Evolutionary conservation across 345 rosid species (phyloP).

Genomic region (Microthlaspi erraticum): DNA sequence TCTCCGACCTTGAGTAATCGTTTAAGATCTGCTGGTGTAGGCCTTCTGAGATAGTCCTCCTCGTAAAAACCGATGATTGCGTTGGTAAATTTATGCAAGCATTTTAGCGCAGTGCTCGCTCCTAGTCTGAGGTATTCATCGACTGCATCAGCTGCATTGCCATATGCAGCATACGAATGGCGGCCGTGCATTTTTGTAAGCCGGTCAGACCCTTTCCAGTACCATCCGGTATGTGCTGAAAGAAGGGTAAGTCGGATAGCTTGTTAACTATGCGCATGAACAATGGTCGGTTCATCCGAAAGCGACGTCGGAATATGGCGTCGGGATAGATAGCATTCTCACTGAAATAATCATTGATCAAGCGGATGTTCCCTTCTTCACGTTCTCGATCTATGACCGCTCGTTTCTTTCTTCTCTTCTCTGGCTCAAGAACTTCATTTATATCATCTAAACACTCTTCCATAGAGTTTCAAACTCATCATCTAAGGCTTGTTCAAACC

Average conservation of each 20-base stretch:
- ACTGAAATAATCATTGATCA: not conserved
- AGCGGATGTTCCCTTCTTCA: not conserved
- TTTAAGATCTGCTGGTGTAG: not conserved
- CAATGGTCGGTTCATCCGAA: not conserved
- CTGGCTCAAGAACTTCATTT: too few species aligned
- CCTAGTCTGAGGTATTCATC: not conserved
- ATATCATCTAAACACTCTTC: too few species aligned
- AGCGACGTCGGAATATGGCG: too few species aligned
- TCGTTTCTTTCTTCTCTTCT: too few species aligned
- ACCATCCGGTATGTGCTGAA: not conserved
- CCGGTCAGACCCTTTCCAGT: not conserved
- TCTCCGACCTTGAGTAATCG: too few species aligned
- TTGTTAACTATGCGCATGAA: not conserved
- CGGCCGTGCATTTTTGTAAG: too few species aligned
- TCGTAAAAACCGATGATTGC: not conserved
- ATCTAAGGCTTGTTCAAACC: too few species aligned
- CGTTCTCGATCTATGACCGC: too few species aligned
- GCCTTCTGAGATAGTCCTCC: not conserved
- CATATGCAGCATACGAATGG: not conserved
- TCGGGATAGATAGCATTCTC: not conserved
- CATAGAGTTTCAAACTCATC: too few species aligned
- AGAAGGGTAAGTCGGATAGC: too few species aligned
- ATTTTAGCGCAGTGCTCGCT: not conserved
- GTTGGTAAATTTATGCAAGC: not conserved
- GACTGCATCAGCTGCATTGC: not conserved